Evolutionary conservation across 1,284 basidiomycete species (phyloP).

Genomic region (Wolfiporia cocos): DNA sequence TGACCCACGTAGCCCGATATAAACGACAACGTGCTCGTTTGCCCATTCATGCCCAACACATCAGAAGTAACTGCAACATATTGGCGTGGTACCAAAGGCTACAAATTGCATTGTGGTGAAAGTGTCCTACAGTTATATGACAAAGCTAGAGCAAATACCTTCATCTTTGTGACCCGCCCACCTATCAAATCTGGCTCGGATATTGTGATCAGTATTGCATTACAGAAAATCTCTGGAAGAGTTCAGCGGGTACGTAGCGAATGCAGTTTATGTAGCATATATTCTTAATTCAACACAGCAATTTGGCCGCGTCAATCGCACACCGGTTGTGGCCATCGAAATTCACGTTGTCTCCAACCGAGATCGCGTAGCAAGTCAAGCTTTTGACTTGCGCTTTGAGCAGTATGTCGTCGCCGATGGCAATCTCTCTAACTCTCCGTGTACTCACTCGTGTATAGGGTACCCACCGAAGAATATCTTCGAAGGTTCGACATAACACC

Average conservation of each 20-base stretch:
- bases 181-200: conserved; percentile 39
- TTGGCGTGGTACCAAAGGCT: conserved; percentile 44
- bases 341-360: conserved; percentile 65
- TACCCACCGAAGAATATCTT: conserved; percentile 49
- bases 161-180: conserved; percentile 48
- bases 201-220: conserved; percentile 50
- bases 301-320: conserved; percentile 47
- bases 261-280: background rate
- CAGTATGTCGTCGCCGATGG: conserved; percentile 36
- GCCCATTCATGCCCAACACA: conserved; percentile 52
- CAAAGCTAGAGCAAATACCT: conserved; percentile 43
- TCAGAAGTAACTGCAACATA: conserved; percentile 41
- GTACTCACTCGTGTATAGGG: conserved; percentile 28
- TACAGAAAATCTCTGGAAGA: conserved; percentile 50
- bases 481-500: conserved; percentile 42
- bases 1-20: conserved; percentile 32
- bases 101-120: conserved; percentile 48
- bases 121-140: conserved; percentile 52
- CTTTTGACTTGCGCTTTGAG: conserved; percentile 61
- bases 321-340: conserved; percentile 46
- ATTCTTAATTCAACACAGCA: no score
- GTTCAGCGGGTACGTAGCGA: conserved; percentile 41
- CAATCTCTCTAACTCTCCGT: background rate
- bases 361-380: conserved; percentile 54
- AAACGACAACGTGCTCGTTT: conserved; percentile 52